A percentile compares a stretch with the other conserved stretches of the same genome.
These are phyloP conservation scores for Candida dendrica DNA, from an alignment of 805 yeast genomes.

Conservation along the genomic window DNA sequence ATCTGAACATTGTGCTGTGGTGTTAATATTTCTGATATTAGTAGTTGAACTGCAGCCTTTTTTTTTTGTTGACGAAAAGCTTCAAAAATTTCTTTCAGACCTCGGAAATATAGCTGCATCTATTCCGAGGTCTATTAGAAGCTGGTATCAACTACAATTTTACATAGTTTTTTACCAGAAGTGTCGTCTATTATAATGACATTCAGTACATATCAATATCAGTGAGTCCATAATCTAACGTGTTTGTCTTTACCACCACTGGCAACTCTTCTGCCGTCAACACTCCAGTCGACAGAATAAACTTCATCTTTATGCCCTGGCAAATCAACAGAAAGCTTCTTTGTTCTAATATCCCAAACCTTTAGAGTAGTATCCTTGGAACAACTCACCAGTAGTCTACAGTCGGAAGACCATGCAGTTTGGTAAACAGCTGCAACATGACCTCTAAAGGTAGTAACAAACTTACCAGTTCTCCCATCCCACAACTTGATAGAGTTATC, in stretches of 20 bases:
- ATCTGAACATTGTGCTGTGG: too few relatives aligned
- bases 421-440: constrained; percentile 98
- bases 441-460: constrained; percentile 85
- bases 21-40: too few relatives aligned
- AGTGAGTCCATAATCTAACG: constrained; percentile 90
- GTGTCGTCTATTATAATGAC: too few relatives aligned
- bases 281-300: constrained; percentile 96
- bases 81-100: too few relatives aligned
- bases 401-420: constrained; percentile 96
- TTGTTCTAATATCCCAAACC: constrained; percentile 90
- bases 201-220: not conserved
- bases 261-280: constrained; percentile 89
- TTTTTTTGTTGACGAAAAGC: too few relatives aligned
- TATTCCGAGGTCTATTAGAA: too few relatives aligned
- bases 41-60: too few relatives aligned
- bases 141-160: too few relatives aligned
- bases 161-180: too few relatives aligned
- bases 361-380: constrained; percentile 94
- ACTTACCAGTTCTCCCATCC: constrained; percentile 93
- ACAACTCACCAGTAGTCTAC: constrained; percentile 83
- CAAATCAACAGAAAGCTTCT: constrained; percentile 77
- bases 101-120: too few relatives aligned
- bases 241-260: constrained; percentile 97
- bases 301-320: constrained; percentile 98
- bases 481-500: constrained; percentile 93